Conservation (phyloP, 768 basidiomycete genomes). For the Trametopsis cervina region DNA sequence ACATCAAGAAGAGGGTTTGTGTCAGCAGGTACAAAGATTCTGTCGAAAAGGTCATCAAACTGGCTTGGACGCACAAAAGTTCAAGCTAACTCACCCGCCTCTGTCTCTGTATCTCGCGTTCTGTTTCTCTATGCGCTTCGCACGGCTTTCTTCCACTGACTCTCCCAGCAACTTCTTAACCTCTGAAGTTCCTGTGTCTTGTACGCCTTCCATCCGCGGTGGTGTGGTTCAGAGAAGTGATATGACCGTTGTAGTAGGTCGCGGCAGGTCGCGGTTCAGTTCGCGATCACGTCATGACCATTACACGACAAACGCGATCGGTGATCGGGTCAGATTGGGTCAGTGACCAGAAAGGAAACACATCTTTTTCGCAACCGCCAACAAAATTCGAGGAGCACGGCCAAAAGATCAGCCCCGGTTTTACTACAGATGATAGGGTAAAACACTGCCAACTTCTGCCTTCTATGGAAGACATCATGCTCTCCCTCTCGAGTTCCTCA, state of each 20-base stretch:
- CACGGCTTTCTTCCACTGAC: constrained; percentile 46
- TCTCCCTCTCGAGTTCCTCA: too few relatives aligned
- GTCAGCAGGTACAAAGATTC: constrained; percentile 47
- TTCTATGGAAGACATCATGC: too few relatives aligned
- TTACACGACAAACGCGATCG: neutral
- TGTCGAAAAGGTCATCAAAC: constrained; percentile 18
- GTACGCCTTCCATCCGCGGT: neutral
- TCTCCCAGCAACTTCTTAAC: constrained; percentile 6
- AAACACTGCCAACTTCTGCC: too few relatives aligned
- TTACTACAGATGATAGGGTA: too few relatives aligned
- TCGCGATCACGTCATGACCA: neutral
- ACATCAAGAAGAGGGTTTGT: constrained; percentile 46
- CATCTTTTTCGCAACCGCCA: too few relatives aligned
- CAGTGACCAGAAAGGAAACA: neutral
- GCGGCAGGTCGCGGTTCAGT: neutral
- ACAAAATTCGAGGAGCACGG: too few relatives aligned
- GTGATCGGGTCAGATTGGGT: neutral
- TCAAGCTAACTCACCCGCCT: constrained; percentile 25
- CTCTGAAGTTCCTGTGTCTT: neutral
- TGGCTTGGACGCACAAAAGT: neutral
- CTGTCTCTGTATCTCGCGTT: constrained; percentile 62
- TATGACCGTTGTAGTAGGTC: neutral
- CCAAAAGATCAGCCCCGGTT: too few relatives aligned
- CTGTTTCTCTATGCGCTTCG: constrained; percentile 52
- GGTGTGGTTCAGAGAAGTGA: neutral